Conservation (phyloP, 257 asterid genomes). For the Penstemon eatonii region DNA sequence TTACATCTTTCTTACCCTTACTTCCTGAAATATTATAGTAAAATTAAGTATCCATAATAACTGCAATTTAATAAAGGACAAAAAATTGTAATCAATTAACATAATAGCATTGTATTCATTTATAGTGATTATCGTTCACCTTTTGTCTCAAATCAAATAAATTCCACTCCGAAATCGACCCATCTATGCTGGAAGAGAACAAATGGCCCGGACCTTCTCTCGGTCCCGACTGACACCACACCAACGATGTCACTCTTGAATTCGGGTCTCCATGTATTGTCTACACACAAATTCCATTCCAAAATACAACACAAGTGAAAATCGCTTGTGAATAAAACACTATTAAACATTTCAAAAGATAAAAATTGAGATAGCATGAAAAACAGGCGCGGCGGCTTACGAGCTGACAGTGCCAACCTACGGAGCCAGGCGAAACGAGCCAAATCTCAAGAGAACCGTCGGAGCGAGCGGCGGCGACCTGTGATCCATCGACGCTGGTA, state of each 20-base stretch:
- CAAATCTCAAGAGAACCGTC: slow-evolving; percentile 92
- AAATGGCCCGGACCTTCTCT: slow-evolving; percentile 54
- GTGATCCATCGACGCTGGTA: slow-evolving; percentile 83
- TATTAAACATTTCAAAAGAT: background rate
- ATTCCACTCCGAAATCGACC: slow-evolving; percentile 92
- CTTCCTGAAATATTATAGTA: too few species aligned
- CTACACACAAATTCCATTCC: slow-evolving; percentile 29
- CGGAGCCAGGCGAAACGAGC: slow-evolving; percentile 99
- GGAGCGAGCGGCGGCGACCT: slow-evolving; percentile 94
- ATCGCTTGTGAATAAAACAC: too few species aligned
- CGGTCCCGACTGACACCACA: slow-evolving; percentile 81
- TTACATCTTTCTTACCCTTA: too few species aligned
- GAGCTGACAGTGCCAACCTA: slow-evolving; percentile 98
- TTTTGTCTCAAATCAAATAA: slow-evolving; percentile 70
- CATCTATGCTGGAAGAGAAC: slow-evolving; percentile 85
- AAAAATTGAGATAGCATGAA: slow-evolving; percentile 1
- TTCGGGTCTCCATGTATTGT: slow-evolving; percentile 86
- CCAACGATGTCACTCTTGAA: slow-evolving; percentile 79
- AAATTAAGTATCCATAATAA: too few species aligned
- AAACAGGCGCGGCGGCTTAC: slow-evolving; percentile 44
- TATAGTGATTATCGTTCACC: slow-evolving; percentile 37
- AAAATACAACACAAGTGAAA: too few species aligned
- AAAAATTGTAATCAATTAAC: background rate
- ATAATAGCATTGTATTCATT: background rate
- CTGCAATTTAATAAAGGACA: background rate